Evolutionary conservation across 345 rosid species (phyloP).

Genomic region (Physaria fendleri): DNA sequence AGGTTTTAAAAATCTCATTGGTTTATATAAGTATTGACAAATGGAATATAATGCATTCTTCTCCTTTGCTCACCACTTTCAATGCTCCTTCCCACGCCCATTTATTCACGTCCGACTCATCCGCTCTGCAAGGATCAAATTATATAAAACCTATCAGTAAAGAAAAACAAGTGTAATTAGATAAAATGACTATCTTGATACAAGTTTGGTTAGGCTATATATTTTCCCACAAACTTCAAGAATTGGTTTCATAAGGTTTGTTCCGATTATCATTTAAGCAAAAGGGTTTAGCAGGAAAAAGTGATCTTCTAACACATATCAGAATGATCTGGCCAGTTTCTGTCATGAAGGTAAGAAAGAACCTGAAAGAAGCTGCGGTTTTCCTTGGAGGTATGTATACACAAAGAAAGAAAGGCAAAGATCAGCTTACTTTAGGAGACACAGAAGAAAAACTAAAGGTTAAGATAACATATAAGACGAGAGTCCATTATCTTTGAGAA

Average conservation of each 20-base stretch:
- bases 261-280: background rate
- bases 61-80: slow-evolving; percentile 85
- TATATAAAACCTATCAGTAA: too few species aligned
- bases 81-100: slow-evolving; percentile 96
- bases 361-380: slow-evolving; percentile 99
- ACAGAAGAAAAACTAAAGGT: background rate
- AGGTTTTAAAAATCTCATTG: too few species aligned
- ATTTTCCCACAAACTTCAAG: background rate
- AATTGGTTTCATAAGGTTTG: background rate
- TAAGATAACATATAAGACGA: background rate
- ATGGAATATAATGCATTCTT: too few species aligned
- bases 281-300: background rate
- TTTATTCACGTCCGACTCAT: slow-evolving; percentile 96
- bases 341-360: background rate
- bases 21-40: too few species aligned
- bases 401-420: background rate
- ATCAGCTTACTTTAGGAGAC: slow-evolving; percentile 7
- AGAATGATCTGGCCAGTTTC: background rate
- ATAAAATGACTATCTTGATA: background rate
- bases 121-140: slow-evolving; percentile 55
- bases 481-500: background rate
- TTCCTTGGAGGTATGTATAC: slow-evolving; percentile 76
- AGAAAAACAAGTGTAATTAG: background rate
- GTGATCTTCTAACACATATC: background rate
- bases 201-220: background rate